These are phyloP conservation scores for Eucalyptus regnans DNA, from an alignment of 345 rosid genomes.

Conservation along the genomic window DNA sequence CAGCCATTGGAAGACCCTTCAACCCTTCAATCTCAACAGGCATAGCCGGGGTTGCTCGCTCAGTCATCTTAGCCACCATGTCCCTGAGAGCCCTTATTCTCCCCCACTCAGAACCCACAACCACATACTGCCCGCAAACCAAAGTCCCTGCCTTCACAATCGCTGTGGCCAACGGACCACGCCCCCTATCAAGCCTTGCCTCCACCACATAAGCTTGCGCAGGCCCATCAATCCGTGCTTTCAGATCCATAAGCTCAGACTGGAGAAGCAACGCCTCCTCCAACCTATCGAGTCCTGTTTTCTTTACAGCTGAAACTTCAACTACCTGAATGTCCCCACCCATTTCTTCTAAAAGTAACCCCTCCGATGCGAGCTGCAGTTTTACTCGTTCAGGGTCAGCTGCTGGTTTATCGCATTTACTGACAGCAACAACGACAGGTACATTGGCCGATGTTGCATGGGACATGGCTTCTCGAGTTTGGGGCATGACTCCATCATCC, in stretches of 20 bases:
- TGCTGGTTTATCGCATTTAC: conserved; percentile 86
- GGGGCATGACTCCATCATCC: conserved; percentile 99
- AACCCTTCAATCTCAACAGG: conserved; percentile 93
- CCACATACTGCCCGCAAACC: conserved; percentile 69
- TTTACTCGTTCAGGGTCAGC: conserved; percentile 81
- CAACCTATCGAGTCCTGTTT: conserved; percentile 64
- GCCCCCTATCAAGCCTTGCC: conserved; percentile 93
- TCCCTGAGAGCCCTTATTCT: conserved; percentile 82
- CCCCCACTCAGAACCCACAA: conserved; percentile 89
- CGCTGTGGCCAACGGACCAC: conserved; percentile 86
- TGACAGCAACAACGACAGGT: conserved; percentile 83
- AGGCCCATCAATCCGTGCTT: conserved; percentile 79
- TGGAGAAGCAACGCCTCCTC: conserved; percentile 91
- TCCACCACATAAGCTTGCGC: conserved; percentile 98
- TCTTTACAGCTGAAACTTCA: conserved; percentile 75
- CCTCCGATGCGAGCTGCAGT: conserved; percentile 79
- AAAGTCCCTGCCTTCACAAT: conserved; percentile 85
- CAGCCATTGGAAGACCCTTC: conserved; percentile 94
- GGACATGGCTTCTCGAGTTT: conserved; percentile 84
- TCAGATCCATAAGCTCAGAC: conserved; percentile 84
- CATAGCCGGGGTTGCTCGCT: conserved; percentile 73
- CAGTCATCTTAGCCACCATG: conserved; percentile 48
- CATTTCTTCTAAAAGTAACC: conserved; percentile 80
- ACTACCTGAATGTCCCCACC: conserved; percentile 91
- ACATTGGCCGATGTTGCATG: conserved; percentile 93